Evolutionary conservation across 208 protist genomes (phyloP).

Genomic region (Wallacemonas sp.): DNA sequence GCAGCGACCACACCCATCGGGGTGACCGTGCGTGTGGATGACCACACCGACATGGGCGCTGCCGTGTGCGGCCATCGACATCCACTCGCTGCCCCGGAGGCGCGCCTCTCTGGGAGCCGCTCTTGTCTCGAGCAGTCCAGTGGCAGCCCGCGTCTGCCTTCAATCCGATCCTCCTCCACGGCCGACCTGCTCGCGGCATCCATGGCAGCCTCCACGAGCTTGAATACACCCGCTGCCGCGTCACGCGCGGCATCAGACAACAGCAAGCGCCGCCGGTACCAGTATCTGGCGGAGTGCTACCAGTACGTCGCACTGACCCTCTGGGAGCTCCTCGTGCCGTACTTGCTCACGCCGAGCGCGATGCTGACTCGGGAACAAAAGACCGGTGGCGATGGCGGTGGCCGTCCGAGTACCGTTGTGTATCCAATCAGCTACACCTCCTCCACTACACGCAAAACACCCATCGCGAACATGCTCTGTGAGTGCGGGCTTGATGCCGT

Average conservation of each 20-base stretch:
- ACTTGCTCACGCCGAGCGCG: constrained; percentile 17
- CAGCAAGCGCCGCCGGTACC: constrained; percentile 22
- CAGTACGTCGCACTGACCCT: constrained; percentile 18
- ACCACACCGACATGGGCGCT: background rate
- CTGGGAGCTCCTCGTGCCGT: constrained; percentile 21
- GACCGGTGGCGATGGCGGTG: background rate
- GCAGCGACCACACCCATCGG: too few species aligned
- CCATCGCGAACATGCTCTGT: constrained; percentile 8
- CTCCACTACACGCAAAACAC: constrained; percentile 7
- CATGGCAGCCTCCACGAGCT: constrained; percentile 4
- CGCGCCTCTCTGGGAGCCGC: too few species aligned
- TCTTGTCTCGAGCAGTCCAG: too few species aligned
- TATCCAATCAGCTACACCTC: constrained; percentile 7
- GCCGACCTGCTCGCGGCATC: constrained; percentile 9
- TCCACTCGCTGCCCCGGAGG: background rate
- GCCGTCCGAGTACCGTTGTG: too few species aligned
- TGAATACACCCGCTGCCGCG: background rate
- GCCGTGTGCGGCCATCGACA: background rate
- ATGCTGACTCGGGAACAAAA: background rate
- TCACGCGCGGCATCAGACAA: background rate
- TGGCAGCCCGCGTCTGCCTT: background rate
- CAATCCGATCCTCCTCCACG: background rate
- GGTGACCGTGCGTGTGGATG: constrained; percentile 1
- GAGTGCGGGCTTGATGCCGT: constrained; percentile 15
- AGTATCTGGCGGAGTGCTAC: constrained; percentile 28